Percentiles rank a stretch among this genome's conserved stretches.
Conservation (phyloP, 139 green algal species). For the Chlamydomonas applanata region DNA sequence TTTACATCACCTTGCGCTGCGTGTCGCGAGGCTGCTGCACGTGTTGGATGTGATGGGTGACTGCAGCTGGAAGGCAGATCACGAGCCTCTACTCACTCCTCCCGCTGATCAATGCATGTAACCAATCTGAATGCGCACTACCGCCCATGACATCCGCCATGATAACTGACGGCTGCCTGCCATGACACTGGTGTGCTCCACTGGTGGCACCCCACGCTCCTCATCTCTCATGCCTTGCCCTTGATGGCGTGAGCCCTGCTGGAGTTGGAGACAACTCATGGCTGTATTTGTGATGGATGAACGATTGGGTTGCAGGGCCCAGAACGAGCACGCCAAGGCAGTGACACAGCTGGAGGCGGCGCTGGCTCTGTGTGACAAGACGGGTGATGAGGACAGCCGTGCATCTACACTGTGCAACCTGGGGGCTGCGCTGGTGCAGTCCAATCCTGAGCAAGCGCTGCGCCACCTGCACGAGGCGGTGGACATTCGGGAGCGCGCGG, state of each 20-base stretch:
- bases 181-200: too few relatives aligned
- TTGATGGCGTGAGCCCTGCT: not conserved
- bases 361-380: conserved; percentile 38
- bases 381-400: conserved; percentile 26
- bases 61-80: too few relatives aligned
- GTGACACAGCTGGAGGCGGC: conserved; percentile 39
- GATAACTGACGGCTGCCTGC: too few relatives aligned
- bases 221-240: too few relatives aligned
- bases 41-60: too few relatives aligned
- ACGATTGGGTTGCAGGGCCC: not conserved
- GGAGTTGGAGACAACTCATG: not conserved
- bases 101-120: too few relatives aligned
- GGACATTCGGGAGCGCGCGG: conserved; percentile 28
- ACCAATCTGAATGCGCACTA: too few relatives aligned
- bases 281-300: not conserved
- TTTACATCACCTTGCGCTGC: not conserved
- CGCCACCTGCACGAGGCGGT: conserved; percentile 31
- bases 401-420: conserved; percentile 36
- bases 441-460: conserved; percentile 21
- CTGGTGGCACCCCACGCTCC: too few relatives aligned
- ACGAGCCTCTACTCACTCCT: too few relatives aligned
- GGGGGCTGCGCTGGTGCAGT: conserved; percentile 31
- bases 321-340: not conserved
- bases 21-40: not conserved
- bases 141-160: too few relatives aligned